Conservation (phyloP, 345 rosid genomes). For the Draba incana region DNA sequence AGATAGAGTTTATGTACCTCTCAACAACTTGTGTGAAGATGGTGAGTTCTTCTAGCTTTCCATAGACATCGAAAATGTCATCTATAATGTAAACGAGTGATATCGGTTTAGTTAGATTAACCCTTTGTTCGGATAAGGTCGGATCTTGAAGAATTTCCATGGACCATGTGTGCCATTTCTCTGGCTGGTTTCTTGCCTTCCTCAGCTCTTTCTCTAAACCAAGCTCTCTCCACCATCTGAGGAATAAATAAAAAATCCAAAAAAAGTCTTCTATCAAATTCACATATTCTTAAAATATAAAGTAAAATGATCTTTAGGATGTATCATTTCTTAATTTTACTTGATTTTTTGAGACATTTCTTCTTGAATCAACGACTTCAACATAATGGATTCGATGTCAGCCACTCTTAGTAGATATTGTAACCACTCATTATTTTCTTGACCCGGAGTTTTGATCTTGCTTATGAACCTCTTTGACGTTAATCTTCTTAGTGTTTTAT, state of each 20-base stretch:
- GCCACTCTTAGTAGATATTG: constrained; percentile 47
- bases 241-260: neutral
- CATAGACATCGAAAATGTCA: constrained; percentile 58
- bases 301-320: neutral
- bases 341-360: constrained; percentile 42
- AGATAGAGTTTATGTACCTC: constrained; percentile 37
- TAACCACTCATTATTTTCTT: constrained; percentile 41
- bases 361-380: constrained; percentile 40
- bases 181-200: constrained; percentile 58
- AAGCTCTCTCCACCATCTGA: constrained; percentile 69
- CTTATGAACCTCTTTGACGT: constrained; percentile 33
- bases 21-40: constrained; percentile 49
- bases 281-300: neutral
- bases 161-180: constrained; percentile 62
- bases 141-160: constrained; percentile 55
- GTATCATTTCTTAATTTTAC: constrained; percentile 39
- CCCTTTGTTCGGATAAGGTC: constrained; percentile 47
- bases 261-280: neutral
- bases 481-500: constrained; percentile 48
- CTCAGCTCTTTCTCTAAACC: constrained; percentile 50
- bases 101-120: constrained; percentile 55
- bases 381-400: constrained; percentile 39
- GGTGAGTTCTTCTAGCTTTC: constrained; percentile 51
- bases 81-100: constrained; percentile 60
- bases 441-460: constrained; percentile 6